Conservation (phyloP, 192 early-diverging fungal species). For the Entophlyctis helioformis region DNA sequence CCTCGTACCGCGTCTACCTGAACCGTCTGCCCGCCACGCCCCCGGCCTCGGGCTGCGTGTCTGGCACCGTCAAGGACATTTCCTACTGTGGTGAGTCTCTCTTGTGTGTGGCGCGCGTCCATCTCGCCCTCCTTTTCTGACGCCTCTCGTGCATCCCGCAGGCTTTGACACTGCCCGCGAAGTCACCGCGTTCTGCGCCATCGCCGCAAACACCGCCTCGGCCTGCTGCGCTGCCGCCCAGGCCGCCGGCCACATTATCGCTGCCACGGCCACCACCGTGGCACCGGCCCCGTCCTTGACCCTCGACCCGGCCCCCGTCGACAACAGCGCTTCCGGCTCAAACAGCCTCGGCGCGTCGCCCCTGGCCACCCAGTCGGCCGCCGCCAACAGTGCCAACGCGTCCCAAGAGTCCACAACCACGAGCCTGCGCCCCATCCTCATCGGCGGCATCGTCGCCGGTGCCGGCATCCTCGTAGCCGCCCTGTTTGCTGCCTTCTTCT, state of each 20-base stretch:
- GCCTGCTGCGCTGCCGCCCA: slow-evolving; percentile 10
- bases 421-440: too few relatives aligned
- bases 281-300: not conserved
- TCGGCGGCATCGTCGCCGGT: too few relatives aligned
- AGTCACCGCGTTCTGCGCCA: slow-evolving; percentile 10
- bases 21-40: slow-evolving; percentile 1
- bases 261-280: not conserved
- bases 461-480: too few relatives aligned
- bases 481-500: too few relatives aligned
- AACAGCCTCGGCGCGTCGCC: slow-evolving; percentile 15
- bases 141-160: slow-evolving; percentile 2
- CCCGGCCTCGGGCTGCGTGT: too few relatives aligned
- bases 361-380: slow-evolving; percentile 14
- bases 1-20: slow-evolving; percentile 1
- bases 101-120: too few relatives aligned
- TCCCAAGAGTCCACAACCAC: slow-evolving; percentile 3
- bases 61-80: too few relatives aligned
- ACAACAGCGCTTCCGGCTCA: too few relatives aligned
- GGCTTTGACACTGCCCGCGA: slow-evolving; percentile 15
- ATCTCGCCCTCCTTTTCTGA: slow-evolving; percentile 10
- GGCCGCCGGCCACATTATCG: slow-evolving; percentile 2
- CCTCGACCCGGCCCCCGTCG: slow-evolving; percentile 5
- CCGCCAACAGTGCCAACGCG: slow-evolving; percentile 10
- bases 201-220: not conserved
- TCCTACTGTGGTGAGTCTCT: too few relatives aligned